Percentiles rank a stretch among this genome's conserved stretches.
These are phyloP conservation scores for Dunaliella primolecta DNA, from an alignment of 139 green algal genomes.

Conservation along the genomic window DNA sequence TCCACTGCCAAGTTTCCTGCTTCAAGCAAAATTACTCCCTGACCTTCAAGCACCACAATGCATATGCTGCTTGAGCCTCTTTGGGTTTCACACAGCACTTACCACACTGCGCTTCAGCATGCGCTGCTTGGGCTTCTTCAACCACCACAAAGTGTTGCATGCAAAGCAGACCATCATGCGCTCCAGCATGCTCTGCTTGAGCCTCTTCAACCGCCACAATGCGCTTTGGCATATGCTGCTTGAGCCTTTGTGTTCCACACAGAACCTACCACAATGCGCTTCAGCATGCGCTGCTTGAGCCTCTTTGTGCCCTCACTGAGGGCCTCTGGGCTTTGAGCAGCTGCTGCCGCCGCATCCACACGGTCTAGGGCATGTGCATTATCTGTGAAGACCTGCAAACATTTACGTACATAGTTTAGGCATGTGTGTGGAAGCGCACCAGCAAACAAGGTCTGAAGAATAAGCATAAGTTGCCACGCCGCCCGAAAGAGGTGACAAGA, in stretches of 20 bases:
- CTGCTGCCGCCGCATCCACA: conserved; percentile 31
- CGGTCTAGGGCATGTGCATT: conserved; percentile 54
- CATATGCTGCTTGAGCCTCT: no score
- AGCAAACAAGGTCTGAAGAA: no score
- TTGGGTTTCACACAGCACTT: background rate
- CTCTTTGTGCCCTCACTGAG: conserved; percentile 65
- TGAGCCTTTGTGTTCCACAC: no score
- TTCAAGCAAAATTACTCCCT: no score
- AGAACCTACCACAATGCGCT: conserved; percentile 56
- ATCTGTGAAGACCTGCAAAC: conserved; percentile 57
- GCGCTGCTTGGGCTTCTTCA: conserved; percentile 79
- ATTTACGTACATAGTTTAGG: background rate
- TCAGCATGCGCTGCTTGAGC: conserved; percentile 76
- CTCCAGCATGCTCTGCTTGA: conserved; percentile 77
- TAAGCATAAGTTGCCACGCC: no score
- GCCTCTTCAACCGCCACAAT: no score
- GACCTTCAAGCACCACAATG: no score
- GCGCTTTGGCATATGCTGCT: no score
- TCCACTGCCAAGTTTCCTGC: no score
- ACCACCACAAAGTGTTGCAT: no score
- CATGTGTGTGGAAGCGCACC: background rate
- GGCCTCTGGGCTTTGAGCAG: conserved; percentile 39
- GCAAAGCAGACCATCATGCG: conserved; percentile 52
- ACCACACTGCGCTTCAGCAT: conserved; percentile 71
- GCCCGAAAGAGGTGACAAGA: no score